Evolutionary conservation across 495 filamentous ascomycete species (phyloP), one percentile per base, ranked within the genome.

Genomic region (Pseudevernia furfuracea): DNA sequence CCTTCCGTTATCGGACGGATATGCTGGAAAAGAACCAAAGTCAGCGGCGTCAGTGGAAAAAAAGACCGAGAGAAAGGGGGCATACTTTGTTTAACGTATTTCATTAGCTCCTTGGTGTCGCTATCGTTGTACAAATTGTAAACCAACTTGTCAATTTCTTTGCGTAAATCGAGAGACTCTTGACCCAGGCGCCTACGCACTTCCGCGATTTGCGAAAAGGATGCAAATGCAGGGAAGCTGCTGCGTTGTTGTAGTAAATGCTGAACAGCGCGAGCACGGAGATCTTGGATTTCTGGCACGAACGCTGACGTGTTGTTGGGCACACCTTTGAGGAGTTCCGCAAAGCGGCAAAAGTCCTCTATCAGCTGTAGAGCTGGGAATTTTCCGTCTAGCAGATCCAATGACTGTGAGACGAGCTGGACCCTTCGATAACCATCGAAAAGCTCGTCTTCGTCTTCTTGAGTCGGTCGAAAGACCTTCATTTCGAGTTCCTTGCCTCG

Each of bases 311-410:
- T 68, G n/a, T 66, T 53, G 21, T 28, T n/a, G 32, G 67, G 67
- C 8, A 68, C 52, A n/a, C 56, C 67, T 39, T 62, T 52, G 34
- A 68, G 60, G n/a, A 68, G 32, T 37, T 66, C 67, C 12, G 55
- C 67, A 30, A 68, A 68, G 9, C 59, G 59, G 21, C 53, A 59
- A 46, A 68, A 68, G 28, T 68, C 67, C 14, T 60, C 52, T 28
- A 68, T 55, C 8, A 68, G 59, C 44, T 63, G 67, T 28, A 68
- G 63, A 61, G 67, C 63, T 6, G 67, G 67, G 36, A 62, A 68
- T 43, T 46, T 46, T 6, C 38, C 58, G 25, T 68, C 63, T 17
- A 68, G 60, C 34, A 68, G 59, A n/a, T 65, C 58, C 32, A 68
- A 37, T n/a, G 63, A 60, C 37, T 68, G 67, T 21, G 67, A 62